These are phyloP conservation scores for Hondaea fermentalgiana DNA, from an alignment of 108 stramenopile genomes.

Conservation along the genomic window DNA sequence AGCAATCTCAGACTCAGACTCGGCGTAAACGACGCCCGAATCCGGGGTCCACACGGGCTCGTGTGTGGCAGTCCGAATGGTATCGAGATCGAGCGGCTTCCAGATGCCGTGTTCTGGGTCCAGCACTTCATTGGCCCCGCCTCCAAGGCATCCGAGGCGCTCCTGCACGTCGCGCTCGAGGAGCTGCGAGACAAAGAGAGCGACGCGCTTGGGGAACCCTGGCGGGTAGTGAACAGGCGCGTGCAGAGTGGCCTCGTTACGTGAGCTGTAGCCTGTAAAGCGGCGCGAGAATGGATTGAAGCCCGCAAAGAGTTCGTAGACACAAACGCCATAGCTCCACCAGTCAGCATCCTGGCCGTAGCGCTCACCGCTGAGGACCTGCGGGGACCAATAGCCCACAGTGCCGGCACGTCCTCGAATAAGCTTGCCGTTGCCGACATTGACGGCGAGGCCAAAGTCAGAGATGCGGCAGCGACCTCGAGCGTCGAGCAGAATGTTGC, in stretches of 20 bases:
- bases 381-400: conserved; percentile 44
- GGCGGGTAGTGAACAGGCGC: conserved; percentile 35
- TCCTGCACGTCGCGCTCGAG: conserved; percentile 19
- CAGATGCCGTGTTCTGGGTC: background rate
- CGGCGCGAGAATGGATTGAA: conserved; percentile 37
- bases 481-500: conserved; percentile 42
- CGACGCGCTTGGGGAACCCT: conserved; percentile 8
- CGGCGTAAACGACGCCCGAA: background rate
- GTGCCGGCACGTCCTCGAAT: conserved; percentile 3
- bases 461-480: conserved; percentile 46
- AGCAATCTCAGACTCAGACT: background rate
- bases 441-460: conserved; percentile 39
- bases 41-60: background rate
- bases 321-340: conserved; percentile 45
- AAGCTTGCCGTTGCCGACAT: background rate
- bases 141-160: conserved; percentile 24
- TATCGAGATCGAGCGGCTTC: background rate
- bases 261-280: conserved; percentile 23
- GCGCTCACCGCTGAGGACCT: conserved; percentile 13
- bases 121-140: background rate
- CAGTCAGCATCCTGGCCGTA: conserved; percentile 47
- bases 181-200: conserved; percentile 18
- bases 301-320: conserved; percentile 43
- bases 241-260: conserved; percentile 20
- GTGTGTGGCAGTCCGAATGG: background rate